phyloP scores from a whole-genome alignment of 805 yeast species.

The Saccharomycopsis sp. region DNA sequence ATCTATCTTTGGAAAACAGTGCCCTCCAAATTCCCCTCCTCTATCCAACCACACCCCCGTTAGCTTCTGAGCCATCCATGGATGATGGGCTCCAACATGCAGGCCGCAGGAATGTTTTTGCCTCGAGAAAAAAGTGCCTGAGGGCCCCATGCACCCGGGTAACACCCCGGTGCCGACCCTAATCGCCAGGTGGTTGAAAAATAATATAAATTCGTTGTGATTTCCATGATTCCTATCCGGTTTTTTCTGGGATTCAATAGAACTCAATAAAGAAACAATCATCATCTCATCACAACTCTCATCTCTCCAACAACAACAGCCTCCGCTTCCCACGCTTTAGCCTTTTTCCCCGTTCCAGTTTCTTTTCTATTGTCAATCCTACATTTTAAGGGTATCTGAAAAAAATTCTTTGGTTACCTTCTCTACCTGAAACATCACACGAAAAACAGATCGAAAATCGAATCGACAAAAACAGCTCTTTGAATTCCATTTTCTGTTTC shows the following conservation, averaged over 20 bases:
- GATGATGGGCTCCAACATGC: conserved; percentile 2
- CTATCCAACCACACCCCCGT: too few species aligned
- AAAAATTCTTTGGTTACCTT: not conserved
- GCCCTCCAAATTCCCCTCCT: not conserved
- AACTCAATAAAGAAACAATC: not conserved
- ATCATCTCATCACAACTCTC: not conserved
- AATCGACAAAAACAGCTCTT: too few species aligned
- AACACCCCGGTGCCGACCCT: not conserved
- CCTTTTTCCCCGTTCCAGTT: not conserved
- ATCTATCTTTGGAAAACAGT: too few species aligned
- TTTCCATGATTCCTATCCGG: not conserved
- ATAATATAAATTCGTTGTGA: not conserved
- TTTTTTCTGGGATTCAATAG: too few species aligned
- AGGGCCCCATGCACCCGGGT: not conserved
- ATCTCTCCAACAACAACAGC: not conserved
- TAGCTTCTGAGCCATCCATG: not conserved
- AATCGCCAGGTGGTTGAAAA: not conserved
- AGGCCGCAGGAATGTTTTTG: not conserved
- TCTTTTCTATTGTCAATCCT: not conserved
- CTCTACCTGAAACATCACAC: not conserved
- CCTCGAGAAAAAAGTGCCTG: too few species aligned
- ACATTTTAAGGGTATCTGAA: conserved; percentile 1
- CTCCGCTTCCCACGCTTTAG: not conserved
- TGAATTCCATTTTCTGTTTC: too few species aligned
- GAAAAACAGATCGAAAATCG: not conserved